phyloP scores from a whole-genome alignment of 306 rosid genomes.

The Cicer arietinum region DNA sequence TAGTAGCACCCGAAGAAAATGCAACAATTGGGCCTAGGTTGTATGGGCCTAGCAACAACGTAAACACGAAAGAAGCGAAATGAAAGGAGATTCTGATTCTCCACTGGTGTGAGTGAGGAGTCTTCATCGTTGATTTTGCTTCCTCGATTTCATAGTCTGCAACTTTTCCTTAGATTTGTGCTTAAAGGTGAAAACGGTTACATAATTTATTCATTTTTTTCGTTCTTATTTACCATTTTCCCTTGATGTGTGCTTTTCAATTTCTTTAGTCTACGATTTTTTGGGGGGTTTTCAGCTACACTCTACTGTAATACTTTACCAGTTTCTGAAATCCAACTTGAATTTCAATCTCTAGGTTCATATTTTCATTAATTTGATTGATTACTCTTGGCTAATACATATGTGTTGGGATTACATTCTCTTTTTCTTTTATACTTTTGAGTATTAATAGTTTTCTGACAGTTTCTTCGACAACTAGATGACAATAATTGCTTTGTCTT shows the following conservation, averaged over 20 bases:
- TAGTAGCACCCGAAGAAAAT: not conserved
- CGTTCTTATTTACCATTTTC: constrained; percentile 5
- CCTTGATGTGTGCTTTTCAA: constrained; percentile 14
- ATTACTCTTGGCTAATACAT: constrained; percentile 1
- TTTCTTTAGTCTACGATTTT: not conserved
- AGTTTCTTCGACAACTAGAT: not conserved
- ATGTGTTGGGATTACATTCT: constrained; percentile 10
- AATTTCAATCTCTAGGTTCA: constrained; percentile 18
- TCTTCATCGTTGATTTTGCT: constrained; percentile 7
- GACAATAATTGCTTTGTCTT: constrained; percentile 5
- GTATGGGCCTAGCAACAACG: not conserved
- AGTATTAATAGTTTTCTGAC: not conserved
- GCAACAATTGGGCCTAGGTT: not conserved
- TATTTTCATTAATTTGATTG: constrained; percentile 5
- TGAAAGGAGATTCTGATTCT: not conserved
- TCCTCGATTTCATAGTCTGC: constrained; percentile 32
- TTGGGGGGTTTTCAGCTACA: not conserved
- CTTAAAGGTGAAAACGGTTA: constrained; percentile 23
- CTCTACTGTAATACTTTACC: constrained; percentile 6
- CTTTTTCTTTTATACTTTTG: not conserved
- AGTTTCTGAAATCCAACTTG: constrained; percentile 5
- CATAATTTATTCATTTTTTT: not conserved
- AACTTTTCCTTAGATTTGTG: not conserved
- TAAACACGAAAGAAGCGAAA: not conserved
- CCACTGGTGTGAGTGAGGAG: not conserved